Base-by-base conservation (phyloP, 2,329 filamentous ascomycete genomes). In the Claviceps capensis region DNA sequence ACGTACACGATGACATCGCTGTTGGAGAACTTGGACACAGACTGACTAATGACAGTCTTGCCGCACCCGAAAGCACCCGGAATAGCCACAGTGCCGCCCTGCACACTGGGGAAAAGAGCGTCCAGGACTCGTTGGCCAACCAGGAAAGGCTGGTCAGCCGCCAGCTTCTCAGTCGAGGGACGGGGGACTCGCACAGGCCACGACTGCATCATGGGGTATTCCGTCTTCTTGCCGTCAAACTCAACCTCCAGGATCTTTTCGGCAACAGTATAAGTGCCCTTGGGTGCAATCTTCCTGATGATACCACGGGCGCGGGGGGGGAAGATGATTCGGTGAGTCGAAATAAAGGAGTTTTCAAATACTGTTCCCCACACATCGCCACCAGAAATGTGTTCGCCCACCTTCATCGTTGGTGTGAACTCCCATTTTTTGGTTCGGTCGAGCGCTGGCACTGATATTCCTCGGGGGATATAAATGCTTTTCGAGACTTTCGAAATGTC, bases 11-110 rank as follows among this genome's bases (percentile, higher is more conserved):
- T 98, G 64, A 97, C 88, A 68, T 98, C 93, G 69, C 86, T 93
- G 82, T 98, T 98, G 65, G 93, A 98, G 77, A 98, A 98, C 74
- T 98, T 98, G 70, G 93, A 98, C 57, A 98, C 86, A 55, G 88
- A 95, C 74, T 98, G 93, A 64, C 85, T 90, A 72, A 98, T 98
- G 74, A 98, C 93, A 63, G 93, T 98, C 83, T 98, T 98, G 66
- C 93, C 93, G 65, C 93, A 98, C 59, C 93, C 93, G 68, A 98
- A 98, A 71, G 93, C 93, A 67, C 93, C 93, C 26, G 93, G 93
- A 65, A 98, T 98, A 66, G 91, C 95, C 59, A 97, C 89, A 45
- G 93, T 98, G 67, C 93, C 93, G 69, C 93, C 93, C 73, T 95
- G 89, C 9, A 98, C 93, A 75, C 86, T 85, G 51, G 93, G 93